Percentiles rank a stretch among this genome's conserved stretches.
Evolutionary conservation across 371 early-diverging fungal genomes (phyloP).

Genomic region (Fennellomyces sp.): DNA sequence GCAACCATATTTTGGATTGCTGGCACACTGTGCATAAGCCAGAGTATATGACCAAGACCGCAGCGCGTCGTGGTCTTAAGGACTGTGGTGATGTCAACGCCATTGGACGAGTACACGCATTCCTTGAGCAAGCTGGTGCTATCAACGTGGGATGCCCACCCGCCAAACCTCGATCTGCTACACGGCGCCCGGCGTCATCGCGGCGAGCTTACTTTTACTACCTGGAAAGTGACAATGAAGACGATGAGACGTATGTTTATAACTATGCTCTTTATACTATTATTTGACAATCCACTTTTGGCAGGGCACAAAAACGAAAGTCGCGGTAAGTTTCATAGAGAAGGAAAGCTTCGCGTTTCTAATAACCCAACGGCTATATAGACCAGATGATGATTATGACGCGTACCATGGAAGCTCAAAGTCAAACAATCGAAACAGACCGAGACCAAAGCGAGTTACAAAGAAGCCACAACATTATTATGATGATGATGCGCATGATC

Average conservation of each 20-base stretch:
- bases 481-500: constrained; percentile 35
- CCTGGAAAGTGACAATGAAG: constrained; percentile 2
- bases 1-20: constrained; percentile 80
- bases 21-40: constrained; percentile 70
- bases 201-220: neutral
- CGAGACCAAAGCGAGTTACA: constrained; percentile 33
- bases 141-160: constrained; percentile 66
- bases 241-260: neutral
- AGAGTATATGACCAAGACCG: constrained; percentile 76
- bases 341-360: neutral
- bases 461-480: constrained; percentile 38
- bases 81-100: constrained; percentile 93
- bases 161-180: neutral
- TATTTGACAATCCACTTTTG: neutral
- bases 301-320: constrained; percentile 11
- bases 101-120: constrained; percentile 85
- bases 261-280: neutral
- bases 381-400: constrained; percentile 15
- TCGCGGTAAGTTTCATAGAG: neutral
- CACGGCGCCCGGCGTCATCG: neutral
- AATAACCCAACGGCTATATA: no score
- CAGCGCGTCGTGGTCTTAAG: constrained; percentile 36
- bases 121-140: constrained; percentile 74
- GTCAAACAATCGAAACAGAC: constrained; percentile 1
- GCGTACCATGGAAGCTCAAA: neutral